Percentiles rank a stretch among this genome's conserved stretches.
These are phyloP conservation scores for Umbilicus rupestris DNA, from an alignment of 164 flowering plant species.

Conservation along the genomic window DNA sequence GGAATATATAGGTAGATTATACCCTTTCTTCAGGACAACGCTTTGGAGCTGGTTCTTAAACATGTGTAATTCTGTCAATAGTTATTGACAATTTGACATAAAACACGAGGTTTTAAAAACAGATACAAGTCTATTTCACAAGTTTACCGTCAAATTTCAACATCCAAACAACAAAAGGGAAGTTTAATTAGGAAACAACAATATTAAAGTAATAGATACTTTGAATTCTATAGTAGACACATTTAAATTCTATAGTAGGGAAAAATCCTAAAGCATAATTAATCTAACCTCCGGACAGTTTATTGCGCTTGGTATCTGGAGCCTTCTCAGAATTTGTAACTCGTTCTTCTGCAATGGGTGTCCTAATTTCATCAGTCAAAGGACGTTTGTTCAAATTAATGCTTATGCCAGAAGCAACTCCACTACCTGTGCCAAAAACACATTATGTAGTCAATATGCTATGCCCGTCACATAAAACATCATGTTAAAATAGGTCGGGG, in stretches of 20 bases:
- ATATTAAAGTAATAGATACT: too few relatives aligned
- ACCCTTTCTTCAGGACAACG: not conserved
- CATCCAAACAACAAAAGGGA: not conserved
- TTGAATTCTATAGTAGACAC: not conserved
- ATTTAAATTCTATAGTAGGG: not conserved
- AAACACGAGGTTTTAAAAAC: not conserved
- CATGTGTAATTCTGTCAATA: not conserved
- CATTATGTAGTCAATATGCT: too few relatives aligned
- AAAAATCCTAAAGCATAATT: not conserved
- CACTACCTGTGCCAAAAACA: too few relatives aligned
- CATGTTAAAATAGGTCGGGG: too few relatives aligned
- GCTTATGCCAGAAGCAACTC: not conserved
- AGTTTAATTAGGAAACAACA: not conserved
- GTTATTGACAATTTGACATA: not conserved
- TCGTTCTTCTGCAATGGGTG: not conserved
- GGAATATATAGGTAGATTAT: not conserved
- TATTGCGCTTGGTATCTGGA: not conserved
- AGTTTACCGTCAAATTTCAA: not conserved
- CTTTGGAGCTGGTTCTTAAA: conserved; percentile 3
- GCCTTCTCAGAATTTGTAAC: not conserved
- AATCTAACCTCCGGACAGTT: not conserved
- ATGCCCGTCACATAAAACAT: too few relatives aligned
- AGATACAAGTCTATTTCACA: not conserved
- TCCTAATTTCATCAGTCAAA: not conserved
- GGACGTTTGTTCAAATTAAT: not conserved